These are phyloP conservation scores for Parastagonospora avenae DNA, from an alignment of 2,329 filamentous ascomycete genomes.

Conservation along the genomic window DNA sequence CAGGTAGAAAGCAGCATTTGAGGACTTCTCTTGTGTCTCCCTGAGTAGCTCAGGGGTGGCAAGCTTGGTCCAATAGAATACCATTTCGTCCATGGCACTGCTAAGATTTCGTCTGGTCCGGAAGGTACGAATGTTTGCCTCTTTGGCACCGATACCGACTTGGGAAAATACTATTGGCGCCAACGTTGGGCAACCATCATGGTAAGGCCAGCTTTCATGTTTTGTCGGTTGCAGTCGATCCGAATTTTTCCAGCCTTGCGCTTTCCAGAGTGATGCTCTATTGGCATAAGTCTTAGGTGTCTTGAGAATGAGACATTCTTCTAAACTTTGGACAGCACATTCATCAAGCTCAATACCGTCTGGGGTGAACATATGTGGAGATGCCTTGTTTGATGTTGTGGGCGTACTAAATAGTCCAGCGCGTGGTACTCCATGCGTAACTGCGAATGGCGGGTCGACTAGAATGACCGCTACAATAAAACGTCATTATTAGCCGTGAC, in stretches of 20 bases:
- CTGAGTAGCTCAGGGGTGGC: not conserved
- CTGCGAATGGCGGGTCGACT: not conserved
- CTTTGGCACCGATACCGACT: not conserved
- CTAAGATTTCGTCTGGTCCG: not conserved
- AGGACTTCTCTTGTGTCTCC: not conserved
- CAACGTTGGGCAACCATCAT: not conserved
- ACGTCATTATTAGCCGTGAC: no score
- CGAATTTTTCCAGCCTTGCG: not conserved
- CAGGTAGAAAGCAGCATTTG: conserved; percentile 3
- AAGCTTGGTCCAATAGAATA: not conserved
- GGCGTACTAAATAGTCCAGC: not conserved
- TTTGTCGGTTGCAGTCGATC: not conserved
- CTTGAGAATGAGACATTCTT: not conserved
- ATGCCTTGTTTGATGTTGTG: not conserved
- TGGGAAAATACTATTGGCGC: not conserved
- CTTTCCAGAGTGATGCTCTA: not conserved
- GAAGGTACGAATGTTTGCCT: not conserved
- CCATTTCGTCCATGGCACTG: not conserved
- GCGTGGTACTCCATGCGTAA: not conserved
- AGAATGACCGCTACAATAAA: not conserved
- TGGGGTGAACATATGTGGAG: no score
- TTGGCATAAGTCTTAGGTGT: not conserved
- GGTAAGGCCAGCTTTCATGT: not conserved
- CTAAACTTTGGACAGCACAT: not conserved
- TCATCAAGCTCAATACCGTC: not conserved